These are phyloP conservation scores for Mimosa pudica DNA, from an alignment of 306 rosid species.

Conservation along the genomic window DNA sequence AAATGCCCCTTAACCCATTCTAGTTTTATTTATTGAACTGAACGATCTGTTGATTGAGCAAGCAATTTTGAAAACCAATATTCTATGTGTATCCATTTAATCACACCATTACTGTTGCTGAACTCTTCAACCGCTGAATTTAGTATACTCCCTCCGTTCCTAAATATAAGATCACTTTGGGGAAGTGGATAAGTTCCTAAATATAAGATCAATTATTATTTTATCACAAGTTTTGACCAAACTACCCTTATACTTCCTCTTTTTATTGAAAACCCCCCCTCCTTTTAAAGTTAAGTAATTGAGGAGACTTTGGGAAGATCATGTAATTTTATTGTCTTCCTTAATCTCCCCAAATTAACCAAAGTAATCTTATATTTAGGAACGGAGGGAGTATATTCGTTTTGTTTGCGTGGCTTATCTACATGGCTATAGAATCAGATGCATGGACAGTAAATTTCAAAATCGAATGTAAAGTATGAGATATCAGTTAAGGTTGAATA, in stretches of 20 bases:
- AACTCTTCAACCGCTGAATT: slow-evolving; percentile 5
- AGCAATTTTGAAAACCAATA: slow-evolving; percentile 15
- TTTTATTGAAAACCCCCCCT: too few relatives aligned
- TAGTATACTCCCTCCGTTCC: background rate
- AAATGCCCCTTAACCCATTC: background rate
- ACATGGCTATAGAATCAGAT: slow-evolving; percentile 11
- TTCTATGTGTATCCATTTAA: slow-evolving; percentile 1
- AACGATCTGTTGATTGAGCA: slow-evolving; percentile 18
- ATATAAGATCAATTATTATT: too few relatives aligned
- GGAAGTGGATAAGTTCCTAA: too few relatives aligned
- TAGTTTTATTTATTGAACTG: background rate
- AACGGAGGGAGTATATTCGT: too few relatives aligned
- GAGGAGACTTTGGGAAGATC: too few relatives aligned
- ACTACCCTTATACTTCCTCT: too few relatives aligned
- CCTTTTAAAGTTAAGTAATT: too few relatives aligned
- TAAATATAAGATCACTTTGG: too few relatives aligned
- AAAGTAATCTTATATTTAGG: too few relatives aligned
- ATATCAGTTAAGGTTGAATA: slow-evolving; percentile 28
- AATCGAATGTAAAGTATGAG: slow-evolving; percentile 5
- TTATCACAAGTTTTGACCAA: too few relatives aligned
- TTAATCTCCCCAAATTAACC: too few relatives aligned
- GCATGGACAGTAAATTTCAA: slow-evolving; percentile 21
- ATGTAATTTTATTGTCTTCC: too few relatives aligned
- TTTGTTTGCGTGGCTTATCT: background rate
- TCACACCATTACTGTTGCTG: slow-evolving; percentile 6